phyloP scores from a whole-genome alignment of 176 grass and related monocot genomes.

The Thinopyrum elongatum region DNA sequence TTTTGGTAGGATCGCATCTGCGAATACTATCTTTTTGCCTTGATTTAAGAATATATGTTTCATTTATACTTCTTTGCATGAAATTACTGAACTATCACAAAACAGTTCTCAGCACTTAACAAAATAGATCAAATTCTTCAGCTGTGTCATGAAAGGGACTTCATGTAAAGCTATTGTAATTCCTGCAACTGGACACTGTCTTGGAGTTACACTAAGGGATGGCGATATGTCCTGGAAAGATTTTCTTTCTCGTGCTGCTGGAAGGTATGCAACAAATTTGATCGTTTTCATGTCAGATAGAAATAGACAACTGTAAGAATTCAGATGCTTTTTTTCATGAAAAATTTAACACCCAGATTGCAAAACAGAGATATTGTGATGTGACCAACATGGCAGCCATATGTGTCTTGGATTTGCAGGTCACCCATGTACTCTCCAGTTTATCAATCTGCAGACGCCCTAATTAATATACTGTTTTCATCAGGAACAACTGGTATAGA shows the following conservation, averaged over 20 bases:
- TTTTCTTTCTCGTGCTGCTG: conserved; percentile 60
- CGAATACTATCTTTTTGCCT: background rate
- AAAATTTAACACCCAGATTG: background rate
- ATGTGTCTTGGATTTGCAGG: conserved; percentile 41
- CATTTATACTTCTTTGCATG: background rate
- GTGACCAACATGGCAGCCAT: background rate
- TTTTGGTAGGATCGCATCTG: background rate
- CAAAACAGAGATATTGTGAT: background rate
- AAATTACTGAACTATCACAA: background rate
- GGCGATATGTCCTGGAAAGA: conserved; percentile 86
- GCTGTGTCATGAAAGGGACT: conserved; percentile 73
- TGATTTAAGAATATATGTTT: background rate
- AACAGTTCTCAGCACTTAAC: background rate
- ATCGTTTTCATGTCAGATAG: background rate
- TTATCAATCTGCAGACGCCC: conserved; percentile 58
- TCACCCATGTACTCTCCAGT: conserved; percentile 52
- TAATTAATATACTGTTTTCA: conserved; percentile 96
- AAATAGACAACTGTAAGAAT: background rate
- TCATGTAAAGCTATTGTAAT: conserved; percentile 74
- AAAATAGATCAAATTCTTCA: conserved; percentile 32
- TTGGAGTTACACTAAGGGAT: conserved; percentile 61
- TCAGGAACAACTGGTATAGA: conserved; percentile 91
- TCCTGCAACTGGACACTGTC: conserved; percentile 50
- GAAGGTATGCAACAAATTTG: conserved; percentile 39
- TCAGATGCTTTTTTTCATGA: background rate